These are phyloP conservation scores for Aspergillus neotritici DNA, from an alignment of 2,329 filamentous ascomycete species.

Conservation along the genomic window DNA sequence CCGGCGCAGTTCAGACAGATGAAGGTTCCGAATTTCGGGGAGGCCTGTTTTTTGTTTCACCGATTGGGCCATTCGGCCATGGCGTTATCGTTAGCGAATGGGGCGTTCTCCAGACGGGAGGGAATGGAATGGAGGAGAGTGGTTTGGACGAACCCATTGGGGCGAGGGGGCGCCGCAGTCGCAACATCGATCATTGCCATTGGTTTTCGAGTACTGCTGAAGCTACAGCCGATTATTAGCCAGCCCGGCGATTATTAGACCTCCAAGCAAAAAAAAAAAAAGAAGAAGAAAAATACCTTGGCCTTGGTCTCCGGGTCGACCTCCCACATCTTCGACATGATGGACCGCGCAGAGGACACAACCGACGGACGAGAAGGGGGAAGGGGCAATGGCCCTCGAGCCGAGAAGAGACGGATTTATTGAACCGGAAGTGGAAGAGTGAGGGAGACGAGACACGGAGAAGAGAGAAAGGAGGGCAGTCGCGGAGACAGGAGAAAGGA, in stretches of 20 bases:
- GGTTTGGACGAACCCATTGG: conserved; percentile 70
- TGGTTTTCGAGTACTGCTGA: conserved; percentile 81
- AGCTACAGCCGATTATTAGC: conserved; percentile 52
- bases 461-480: too few species aligned
- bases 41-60: conserved; percentile 56
- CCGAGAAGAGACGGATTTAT: too few species aligned
- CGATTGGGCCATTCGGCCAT: background rate
- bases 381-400: conserved; percentile 2
- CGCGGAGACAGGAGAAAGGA: too few species aligned
- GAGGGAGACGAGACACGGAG: too few species aligned
- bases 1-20: conserved; percentile 96
- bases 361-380: background rate
- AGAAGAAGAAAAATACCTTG: conserved; percentile 57
- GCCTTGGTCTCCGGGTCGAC: conserved; percentile 95
- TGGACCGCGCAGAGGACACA: background rate
- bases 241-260: too few species aligned
- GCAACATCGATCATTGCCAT: conserved; percentile 84
- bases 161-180: conserved; percentile 94
- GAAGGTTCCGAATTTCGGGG: conserved; percentile 96
- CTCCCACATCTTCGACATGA: conserved; percentile 83
- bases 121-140: conserved; percentile 3
- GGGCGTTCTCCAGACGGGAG: background rate
- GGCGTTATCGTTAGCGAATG: background rate
- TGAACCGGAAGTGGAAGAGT: too few species aligned
- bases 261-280: background rate